Base-by-base conservation (phyloP, 2,329 filamentous ascomycete species). In the Aaosphaeria arxii region DNA sequence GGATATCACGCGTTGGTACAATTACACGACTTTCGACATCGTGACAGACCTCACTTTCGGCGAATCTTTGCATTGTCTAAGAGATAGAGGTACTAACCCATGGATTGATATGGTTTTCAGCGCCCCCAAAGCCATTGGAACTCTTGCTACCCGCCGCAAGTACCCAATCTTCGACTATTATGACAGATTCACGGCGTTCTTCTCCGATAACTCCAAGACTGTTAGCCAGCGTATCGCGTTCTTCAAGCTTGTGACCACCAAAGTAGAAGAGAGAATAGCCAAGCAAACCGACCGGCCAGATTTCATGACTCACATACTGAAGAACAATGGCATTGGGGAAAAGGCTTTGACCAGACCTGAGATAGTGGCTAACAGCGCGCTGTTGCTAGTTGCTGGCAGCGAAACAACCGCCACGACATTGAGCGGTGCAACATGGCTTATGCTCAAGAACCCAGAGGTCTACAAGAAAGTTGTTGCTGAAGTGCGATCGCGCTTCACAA, bases 401-500 rank as follows among this genome's bases (percentile, higher is more conserved):
- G 71, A 74, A 46, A 71, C 70, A 0, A 71, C 66, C 0, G 68
- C 69, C 1, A 72, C 70, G 0, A 44, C 62, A 3, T 49, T 73
- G 4, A 51, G 53, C 4, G 65, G 64, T 4, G 55, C 61, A 6
- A 64, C 56, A 1, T 71, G 62, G 48, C 51, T 60, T 6, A 54
- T 71, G 5, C 49, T 53, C 1, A 50, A 46, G 35, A 40, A 50
- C 41, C 51, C 51, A 6, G 43, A 50, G 2, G 42, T 44, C 1
- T 35, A 51, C 17, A 44, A 55, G 43, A 54, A 52, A 39, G 9
- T 64, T 28, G 44, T 39, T 24, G 41, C 44, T 0, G 59, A 64
- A 43, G 55, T 64, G 13, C 45, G 56, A n/a, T n/a, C 5, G 1
- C 29, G 46, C 5, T 60, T 61, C 45, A 43, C n/a, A 2, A 11